A percentile compares a stretch with the other conserved stretches of the same genome.
Conservation (phyloP, 2,329 filamentous ascomycete genomes). For the Monascus ruber region DNA sequence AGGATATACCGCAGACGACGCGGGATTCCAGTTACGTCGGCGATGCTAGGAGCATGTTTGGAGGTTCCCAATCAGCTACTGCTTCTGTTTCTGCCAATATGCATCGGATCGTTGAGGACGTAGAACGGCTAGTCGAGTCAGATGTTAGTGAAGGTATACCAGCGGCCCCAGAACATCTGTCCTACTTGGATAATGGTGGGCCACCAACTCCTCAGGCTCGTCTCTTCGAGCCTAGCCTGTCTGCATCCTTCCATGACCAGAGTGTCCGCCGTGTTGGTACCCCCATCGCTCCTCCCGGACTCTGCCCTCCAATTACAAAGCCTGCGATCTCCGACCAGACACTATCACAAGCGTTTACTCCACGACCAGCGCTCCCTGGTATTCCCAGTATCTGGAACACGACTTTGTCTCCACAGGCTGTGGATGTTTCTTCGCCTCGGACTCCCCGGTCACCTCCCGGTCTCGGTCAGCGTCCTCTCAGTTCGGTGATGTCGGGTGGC, state of each 20-base stretch:
- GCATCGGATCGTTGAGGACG: conserved; percentile 28
- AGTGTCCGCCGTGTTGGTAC: conserved; percentile 12
- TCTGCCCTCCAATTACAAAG: conserved; percentile 14
- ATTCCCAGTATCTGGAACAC: conserved; percentile 37
- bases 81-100: conserved; percentile 32
- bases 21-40: conserved; percentile 13
- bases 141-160: conserved; percentile 27
- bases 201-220: conserved; percentile 14
- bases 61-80: conserved; percentile 38
- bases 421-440: conserved; percentile 28
- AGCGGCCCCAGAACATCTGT: conserved; percentile 13
- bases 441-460: conserved; percentile 30
- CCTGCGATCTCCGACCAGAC: conserved; percentile 9
- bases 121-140: conserved; percentile 29
- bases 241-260: conserved; percentile 12
- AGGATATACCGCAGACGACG: conserved; percentile 21
- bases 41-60: conserved; percentile 22
- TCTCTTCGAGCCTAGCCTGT: conserved; percentile 11
- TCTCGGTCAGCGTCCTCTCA: conserved; percentile 16
- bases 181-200: conserved; percentile 12
- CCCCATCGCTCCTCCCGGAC: conserved; percentile 22
- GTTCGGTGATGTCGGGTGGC: conserved; percentile 5
- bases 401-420: conserved; percentile 33
- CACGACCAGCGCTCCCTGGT: conserved; percentile 16
- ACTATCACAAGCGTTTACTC: conserved; percentile 21